These are phyloP conservation scores for Fusarium coicis DNA, from an alignment of 2,329 filamentous ascomycete genomes.

Conservation along the genomic window DNA sequence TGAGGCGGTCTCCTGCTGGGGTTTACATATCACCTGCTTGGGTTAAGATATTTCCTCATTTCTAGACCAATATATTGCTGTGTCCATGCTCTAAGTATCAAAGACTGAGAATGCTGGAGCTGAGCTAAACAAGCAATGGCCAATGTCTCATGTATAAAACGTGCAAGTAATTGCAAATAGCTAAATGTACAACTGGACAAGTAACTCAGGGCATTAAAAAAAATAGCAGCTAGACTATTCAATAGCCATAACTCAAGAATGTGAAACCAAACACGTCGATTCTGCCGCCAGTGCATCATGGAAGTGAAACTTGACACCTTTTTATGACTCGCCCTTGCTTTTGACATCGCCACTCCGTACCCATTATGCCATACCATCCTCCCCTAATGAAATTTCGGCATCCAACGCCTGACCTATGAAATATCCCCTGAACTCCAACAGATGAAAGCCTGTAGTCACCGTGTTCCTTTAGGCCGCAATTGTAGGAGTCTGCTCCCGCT, in stretches of 20 bases:
- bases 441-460: background rate
- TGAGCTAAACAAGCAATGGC: background rate
- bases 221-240: conserved; percentile 25
- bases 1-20: background rate
- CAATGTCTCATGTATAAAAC: conserved; percentile 1
- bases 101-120: background rate
- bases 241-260: conserved; percentile 29
- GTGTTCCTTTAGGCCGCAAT: conserved; percentile 6
- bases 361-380: background rate
- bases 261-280: conserved; percentile 17
- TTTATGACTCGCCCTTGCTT: conserved; percentile 9
- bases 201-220: background rate
- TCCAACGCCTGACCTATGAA: conserved; percentile 32
- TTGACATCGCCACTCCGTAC: conserved; percentile 12
- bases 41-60: conserved; percentile 2
- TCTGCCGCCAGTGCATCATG: conserved; percentile 16
- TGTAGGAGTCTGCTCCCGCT: conserved; percentile 60
- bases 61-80: background rate
- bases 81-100: background rate
- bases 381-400: conserved; percentile 36
- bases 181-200: conserved; percentile 28
- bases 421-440: conserved; percentile 3
- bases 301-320: conserved; percentile 14
- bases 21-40: conserved; percentile 1
- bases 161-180: conserved; percentile 34